These are phyloP conservation scores for Microthlaspi erraticum DNA, from an alignment of 345 rosid genomes.

Conservation along the genomic window DNA sequence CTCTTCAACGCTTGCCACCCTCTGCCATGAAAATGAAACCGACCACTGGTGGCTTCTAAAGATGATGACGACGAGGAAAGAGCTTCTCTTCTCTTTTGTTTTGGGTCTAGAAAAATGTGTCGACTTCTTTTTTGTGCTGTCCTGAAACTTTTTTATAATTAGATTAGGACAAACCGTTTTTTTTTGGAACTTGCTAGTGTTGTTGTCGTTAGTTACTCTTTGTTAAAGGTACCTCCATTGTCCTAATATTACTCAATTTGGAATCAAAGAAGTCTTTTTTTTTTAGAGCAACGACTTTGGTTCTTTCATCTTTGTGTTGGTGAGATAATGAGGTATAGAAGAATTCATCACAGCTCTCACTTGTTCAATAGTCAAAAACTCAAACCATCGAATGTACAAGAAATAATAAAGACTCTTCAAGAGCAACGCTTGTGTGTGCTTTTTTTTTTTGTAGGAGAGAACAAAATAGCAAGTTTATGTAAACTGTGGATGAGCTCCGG, in stretches of 20 bases:
- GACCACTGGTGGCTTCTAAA: constrained; percentile 14
- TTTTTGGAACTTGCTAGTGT: background rate
- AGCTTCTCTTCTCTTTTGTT: constrained; percentile 5
- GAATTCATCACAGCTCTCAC: background rate
- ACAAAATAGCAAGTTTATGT: constrained; percentile 27
- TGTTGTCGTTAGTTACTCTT: background rate
- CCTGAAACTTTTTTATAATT: constrained; percentile 12
- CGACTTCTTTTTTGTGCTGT: constrained; percentile 38
- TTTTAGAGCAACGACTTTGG: background rate
- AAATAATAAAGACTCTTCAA: background rate
- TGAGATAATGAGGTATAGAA: background rate
- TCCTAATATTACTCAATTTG: constrained; percentile 6
- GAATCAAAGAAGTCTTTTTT: constrained; percentile 8
- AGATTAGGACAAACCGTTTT: constrained; percentile 1
- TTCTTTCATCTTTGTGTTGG: background rate
- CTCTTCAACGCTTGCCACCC: constrained; percentile 60
- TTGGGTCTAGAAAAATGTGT: constrained; percentile 31
- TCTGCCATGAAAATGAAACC: constrained; percentile 9
- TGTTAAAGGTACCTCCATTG: background rate
- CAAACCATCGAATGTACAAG: constrained; percentile 1
- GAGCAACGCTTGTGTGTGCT: constrained; percentile 12
- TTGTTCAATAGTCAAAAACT: constrained; percentile 4
- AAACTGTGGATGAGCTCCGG: constrained; percentile 30
- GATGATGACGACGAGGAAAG: constrained; percentile 7
- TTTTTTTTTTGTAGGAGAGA: constrained; percentile 6